These are phyloP conservation scores for Annulohypoxylon truncatum DNA, from an alignment of 2,329 filamentous ascomycete genomes.

Conservation along the genomic window DNA sequence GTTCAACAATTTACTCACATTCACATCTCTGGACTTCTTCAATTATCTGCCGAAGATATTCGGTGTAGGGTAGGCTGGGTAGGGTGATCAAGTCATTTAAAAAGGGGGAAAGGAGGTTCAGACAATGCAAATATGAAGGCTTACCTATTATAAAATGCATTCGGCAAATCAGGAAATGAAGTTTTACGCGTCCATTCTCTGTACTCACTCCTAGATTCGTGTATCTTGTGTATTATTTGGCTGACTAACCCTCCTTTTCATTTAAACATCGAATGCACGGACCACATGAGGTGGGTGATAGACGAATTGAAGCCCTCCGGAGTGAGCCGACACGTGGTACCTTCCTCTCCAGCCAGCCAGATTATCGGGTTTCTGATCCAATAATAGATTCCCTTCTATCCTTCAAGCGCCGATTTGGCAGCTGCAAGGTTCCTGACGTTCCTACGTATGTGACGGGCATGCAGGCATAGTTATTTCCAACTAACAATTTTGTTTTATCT, in stretches of 20 bases:
- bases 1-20: too few species aligned
- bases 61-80: not conserved
- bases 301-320: not conserved
- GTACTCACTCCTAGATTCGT: not conserved
- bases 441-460: not conserved
- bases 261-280: not conserved
- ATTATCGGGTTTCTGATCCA: slow-evolving; percentile 15
- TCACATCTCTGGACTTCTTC: not conserved
- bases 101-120: not conserved
- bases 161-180: not conserved
- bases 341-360: not conserved
- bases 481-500: not conserved
- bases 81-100: not conserved
- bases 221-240: too few species aligned
- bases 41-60: not conserved
- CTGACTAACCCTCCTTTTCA: not conserved
- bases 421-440: not conserved
- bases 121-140: not conserved
- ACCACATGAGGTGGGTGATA: not conserved
- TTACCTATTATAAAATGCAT: not conserved
- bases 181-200: not conserved
- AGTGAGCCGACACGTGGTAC: not conserved
- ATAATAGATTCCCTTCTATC: slow-evolving; percentile 17
- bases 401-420: not conserved
- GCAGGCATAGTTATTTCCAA: not conserved